phyloP scores from a whole-genome alignment of 495 filamentous ascomycete species.

The Trichoderma gamsii region DNA sequence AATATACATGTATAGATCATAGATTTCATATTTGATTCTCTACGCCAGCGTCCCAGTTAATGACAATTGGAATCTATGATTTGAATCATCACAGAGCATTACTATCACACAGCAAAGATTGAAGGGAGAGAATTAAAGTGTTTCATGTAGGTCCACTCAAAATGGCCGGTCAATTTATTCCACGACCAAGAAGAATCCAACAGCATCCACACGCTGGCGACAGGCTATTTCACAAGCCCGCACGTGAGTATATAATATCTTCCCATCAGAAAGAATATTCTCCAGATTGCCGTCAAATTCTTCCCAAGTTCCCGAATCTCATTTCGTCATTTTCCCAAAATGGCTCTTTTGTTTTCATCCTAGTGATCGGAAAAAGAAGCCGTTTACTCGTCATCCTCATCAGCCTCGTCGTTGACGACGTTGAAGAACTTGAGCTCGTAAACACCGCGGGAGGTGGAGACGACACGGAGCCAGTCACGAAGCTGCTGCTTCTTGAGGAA shows the following conservation, averaged over 20 bases:
- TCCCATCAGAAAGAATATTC: neutral
- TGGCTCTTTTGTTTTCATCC: neutral
- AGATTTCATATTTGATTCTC: no score
- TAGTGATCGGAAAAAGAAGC: neutral
- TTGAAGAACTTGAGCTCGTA: slow-evolving; percentile 99
- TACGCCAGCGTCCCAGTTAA: no score
- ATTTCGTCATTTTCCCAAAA: neutral
- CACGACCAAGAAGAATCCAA: neutral
- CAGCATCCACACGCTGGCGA: neutral
- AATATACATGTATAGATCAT: neutral
- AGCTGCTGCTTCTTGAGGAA: slow-evolving; percentile 99
- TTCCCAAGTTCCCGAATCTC: neutral
- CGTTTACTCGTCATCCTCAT: slow-evolving; percentile 93
- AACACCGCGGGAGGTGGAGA: slow-evolving; percentile 91
- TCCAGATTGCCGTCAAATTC: neutral
- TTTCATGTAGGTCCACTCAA: neutral
- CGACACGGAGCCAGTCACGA: slow-evolving; percentile 98
- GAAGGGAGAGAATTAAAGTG: neutral
- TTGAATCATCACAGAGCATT: neutral
- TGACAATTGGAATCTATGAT: no score
- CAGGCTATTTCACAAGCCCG: neutral
- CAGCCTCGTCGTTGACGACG: slow-evolving; percentile 92
- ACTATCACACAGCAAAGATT: neutral
- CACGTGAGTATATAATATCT: neutral
- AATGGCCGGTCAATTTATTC: neutral